These are phyloP conservation scores for Ochetophila trinervis DNA, from an alignment of 306 rosid species.

Conservation along the genomic window DNA sequence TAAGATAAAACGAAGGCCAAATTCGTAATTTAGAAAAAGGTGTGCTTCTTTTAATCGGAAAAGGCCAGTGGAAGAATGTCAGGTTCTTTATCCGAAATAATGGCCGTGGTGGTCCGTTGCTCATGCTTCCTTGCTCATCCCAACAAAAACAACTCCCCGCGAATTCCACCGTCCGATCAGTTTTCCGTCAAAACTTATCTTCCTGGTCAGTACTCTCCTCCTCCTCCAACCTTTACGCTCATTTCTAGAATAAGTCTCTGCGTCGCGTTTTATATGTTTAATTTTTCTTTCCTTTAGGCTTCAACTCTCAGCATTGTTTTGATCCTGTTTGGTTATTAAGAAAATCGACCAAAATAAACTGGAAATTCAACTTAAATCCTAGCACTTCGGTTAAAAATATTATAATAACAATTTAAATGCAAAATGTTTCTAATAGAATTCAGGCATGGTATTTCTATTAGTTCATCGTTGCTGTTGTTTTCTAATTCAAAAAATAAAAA, in stretches of 20 bases:
- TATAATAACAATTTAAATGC: not conserved
- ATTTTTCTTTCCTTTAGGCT: not conserved
- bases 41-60: too few species aligned
- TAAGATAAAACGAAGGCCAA: too few species aligned
- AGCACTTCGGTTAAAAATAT: not conserved
- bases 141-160: constrained; percentile 25
- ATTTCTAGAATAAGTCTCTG: not conserved
- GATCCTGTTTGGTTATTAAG: not conserved
- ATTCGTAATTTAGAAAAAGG: too few species aligned
- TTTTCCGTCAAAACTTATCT: constrained; percentile 25
- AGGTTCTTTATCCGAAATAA: constrained; percentile 38
- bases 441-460: too few species aligned
- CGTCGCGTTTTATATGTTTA: not conserved
- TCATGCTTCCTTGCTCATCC: constrained; percentile 48
- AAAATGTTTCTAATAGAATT: not conserved
- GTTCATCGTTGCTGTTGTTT: not conserved
- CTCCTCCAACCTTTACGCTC: not conserved
- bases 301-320: not conserved
- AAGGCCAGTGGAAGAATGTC: not conserved
- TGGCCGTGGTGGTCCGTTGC: constrained; percentile 68
- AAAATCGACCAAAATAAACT: not conserved
- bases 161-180: constrained; percentile 33
- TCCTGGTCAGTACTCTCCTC: constrained; percentile 37
- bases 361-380: not conserved
- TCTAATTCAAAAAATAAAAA: not conserved